Evolutionary conservation across 1,284 basidiomycete genomes (phyloP).

Genomic region (Inonotus hispidus): DNA sequence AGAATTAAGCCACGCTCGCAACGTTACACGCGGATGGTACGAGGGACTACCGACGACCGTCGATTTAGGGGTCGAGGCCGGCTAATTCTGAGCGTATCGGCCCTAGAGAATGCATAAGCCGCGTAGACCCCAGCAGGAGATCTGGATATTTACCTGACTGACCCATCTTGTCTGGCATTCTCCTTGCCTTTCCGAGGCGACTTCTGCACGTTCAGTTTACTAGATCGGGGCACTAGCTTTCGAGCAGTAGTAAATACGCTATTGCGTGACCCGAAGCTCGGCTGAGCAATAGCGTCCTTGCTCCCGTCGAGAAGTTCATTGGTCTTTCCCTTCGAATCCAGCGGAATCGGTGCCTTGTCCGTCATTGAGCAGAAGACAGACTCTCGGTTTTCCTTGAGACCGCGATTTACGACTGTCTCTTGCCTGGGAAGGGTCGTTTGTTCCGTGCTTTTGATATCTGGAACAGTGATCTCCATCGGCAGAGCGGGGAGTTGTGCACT

Average conservation of each 20-base stretch:
- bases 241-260: slow-evolving; percentile 49
- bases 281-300: slow-evolving; percentile 26
- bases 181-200: slow-evolving; percentile 24
- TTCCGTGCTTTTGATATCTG: background rate
- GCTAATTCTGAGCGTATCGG: slow-evolving; percentile 54
- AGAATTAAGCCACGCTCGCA: background rate
- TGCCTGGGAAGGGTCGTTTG: slow-evolving; percentile 21
- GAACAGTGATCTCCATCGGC: slow-evolving; percentile 21
- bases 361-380: slow-evolving; percentile 21
- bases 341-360: slow-evolving; percentile 31
- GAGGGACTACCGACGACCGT: slow-evolving; percentile 21
- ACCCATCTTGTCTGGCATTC: slow-evolving; percentile 34
- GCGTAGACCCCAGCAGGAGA: background rate
- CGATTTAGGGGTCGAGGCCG: slow-evolving; percentile 43
- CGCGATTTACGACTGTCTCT: slow-evolving; percentile 35
- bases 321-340: slow-evolving; percentile 32
- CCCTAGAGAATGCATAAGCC: slow-evolving; percentile 30
- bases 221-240: slow-evolving; percentile 54
- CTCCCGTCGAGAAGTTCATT: slow-evolving; percentile 12
- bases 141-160: slow-evolving; percentile 48
- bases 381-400: slow-evolving; percentile 24
- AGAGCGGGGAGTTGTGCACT: slow-evolving; percentile 35
- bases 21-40: slow-evolving; percentile 25
- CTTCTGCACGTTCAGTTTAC: slow-evolving; percentile 48
- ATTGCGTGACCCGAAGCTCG: slow-evolving; percentile 36